Evolutionary conservation across 495 filamentous ascomycete species (phyloP).

Genomic region (Lindgomyces ingoldianus): DNA sequence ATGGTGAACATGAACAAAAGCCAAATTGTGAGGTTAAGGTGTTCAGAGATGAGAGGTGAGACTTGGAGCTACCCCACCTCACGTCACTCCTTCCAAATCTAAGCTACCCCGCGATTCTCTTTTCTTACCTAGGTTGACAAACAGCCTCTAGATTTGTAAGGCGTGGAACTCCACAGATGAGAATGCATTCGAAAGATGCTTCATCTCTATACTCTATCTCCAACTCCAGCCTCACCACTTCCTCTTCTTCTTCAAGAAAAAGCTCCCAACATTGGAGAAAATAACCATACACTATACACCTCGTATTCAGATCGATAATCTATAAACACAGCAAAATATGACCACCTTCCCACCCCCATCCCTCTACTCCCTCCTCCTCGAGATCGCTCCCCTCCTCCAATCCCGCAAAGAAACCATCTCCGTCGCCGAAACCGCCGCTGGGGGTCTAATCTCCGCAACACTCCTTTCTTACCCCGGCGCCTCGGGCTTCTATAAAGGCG

Average conservation of each 20-base stretch:
- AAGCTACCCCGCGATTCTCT: background rate
- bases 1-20: too few species aligned
- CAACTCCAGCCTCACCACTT: background rate
- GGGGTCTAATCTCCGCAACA: conserved; percentile 60
- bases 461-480: conserved; percentile 60
- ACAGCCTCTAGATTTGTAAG: background rate
- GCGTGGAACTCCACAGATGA: background rate
- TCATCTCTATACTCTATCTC: background rate
- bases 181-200: background rate
- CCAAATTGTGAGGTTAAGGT: background rate
- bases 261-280: background rate
- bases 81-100: background rate
- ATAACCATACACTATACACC: background rate
- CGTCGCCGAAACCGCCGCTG: conserved; percentile 63
- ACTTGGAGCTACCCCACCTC: background rate
- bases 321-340: background rate
- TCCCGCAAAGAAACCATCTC: conserved; percentile 56
- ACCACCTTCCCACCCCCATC: conserved; percentile 50
- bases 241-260: background rate
- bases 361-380: conserved; percentile 52
- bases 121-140: background rate
- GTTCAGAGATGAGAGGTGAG: background rate
- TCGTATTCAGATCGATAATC: background rate
- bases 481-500: conserved; percentile 59
- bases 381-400: conserved; percentile 56